Evolutionary conservation across 768 basidiomycete genomes (phyloP), one percentile per base, ranked within the genome.

Genomic region (Boletus subparvulus): DNA sequence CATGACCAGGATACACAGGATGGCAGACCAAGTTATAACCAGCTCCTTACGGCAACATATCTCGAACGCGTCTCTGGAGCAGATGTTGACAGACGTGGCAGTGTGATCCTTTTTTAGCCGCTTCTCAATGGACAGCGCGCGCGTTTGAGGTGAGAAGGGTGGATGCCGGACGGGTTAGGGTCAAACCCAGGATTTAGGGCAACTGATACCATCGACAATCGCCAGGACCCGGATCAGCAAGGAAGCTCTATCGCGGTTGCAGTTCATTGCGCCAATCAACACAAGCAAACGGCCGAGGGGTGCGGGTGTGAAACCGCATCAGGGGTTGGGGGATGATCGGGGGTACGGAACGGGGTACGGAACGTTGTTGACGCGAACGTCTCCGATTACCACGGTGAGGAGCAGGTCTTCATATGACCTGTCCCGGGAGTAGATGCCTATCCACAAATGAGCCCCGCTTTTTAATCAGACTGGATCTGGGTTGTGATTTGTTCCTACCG

Each of bases 221-320:
- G 68, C 65, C 60, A 55, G 65, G 51, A 59, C 44, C 37, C 65
- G 61, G 67, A 69, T 69, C 68, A 65, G 57, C 60, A 56, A 53
- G 49, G 67, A 68, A 65, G 63, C 48, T 11, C 40, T n/a, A 36
- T 67, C 53, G 54, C 50, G 41, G 37, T 47, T 35, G 52, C 26
- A 33, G 35, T 53, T 60, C 51, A 45, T 52, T 56, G 39, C 45
- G 63, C 55, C 60, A 68, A 68, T 65, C 66, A 65, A 46, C 43
- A 55, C 42, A n/a, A 50, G 47, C 45, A 45, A 47, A 36, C 12
- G 49, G 45, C 41, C 32, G 26, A 40, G 52, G 40, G 53, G 37
- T 46, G 33, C 58, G 45, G n/a, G 41, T 30, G 37, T 41, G 53
- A 37, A 33, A 33, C 24, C 32, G 21, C 21, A 26, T 28, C 50